Evolutionary conservation across 2,329 filamentous ascomycete species (phyloP).

Genomic region (Stemphylium vesicarium): DNA sequence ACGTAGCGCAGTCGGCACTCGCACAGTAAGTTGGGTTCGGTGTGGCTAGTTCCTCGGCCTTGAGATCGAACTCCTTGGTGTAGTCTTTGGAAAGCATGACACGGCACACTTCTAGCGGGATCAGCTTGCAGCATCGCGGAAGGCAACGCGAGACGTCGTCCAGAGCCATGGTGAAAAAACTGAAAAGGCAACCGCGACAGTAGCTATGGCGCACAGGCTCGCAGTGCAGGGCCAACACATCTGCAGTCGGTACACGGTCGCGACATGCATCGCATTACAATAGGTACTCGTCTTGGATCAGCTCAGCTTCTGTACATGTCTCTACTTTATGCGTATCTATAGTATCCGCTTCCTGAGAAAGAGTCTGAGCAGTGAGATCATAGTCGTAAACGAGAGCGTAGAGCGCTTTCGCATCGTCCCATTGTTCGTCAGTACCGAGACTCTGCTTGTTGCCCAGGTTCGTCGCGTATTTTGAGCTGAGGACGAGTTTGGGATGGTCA

Average conservation of each 20-base stretch:
- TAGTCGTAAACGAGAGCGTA: not conserved
- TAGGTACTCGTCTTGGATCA: not conserved
- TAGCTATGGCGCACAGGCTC: not conserved
- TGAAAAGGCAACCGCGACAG: not conserved
- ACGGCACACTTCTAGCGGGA: slow-evolving; percentile 21
- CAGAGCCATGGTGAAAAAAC: slow-evolving; percentile 19
- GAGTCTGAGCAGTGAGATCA: not conserved
- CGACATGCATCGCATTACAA: not conserved
- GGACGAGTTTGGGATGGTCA: not conserved
- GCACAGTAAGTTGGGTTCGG: slow-evolving; percentile 25
- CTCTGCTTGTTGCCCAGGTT: not conserved
- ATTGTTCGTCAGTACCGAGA: not conserved
- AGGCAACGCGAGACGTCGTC: slow-evolving; percentile 29
- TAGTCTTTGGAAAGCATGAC: slow-evolving; percentile 13
- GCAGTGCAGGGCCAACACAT: not conserved
- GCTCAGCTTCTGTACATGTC: not conserved
- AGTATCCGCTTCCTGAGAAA: too few species aligned
- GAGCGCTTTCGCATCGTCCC: not conserved
- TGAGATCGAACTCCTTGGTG: slow-evolving; percentile 19
- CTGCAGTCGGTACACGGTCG: not conserved
- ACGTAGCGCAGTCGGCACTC: slow-evolving; percentile 17
- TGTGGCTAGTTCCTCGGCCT: slow-evolving; percentile 24
- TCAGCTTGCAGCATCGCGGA: slow-evolving; percentile 27
- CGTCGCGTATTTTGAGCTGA: slow-evolving; percentile 6
- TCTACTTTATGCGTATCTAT: too few species aligned